These are phyloP conservation scores for Histomonas meleagridis DNA, from an alignment of 208 protist genomes.

Conservation along the genomic window DNA sequence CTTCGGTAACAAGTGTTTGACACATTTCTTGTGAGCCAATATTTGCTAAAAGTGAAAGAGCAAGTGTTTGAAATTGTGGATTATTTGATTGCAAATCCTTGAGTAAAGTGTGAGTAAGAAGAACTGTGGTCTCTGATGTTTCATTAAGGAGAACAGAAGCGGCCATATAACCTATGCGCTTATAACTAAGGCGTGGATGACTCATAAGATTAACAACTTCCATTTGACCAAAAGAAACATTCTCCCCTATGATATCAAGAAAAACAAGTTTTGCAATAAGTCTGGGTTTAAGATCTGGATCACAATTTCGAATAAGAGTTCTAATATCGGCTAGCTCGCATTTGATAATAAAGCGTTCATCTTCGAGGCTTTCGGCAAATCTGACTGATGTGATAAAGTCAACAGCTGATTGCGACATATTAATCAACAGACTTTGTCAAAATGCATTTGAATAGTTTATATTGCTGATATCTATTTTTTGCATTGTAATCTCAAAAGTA, in stretches of 20 bases:
- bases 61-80: not conserved
- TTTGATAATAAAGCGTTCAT: not conserved
- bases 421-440: too few species aligned
- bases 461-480: too few species aligned
- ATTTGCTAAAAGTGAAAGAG: not conserved
- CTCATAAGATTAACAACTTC: slow-evolving; percentile 25
- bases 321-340: not conserved
- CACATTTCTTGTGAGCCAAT: slow-evolving; percentile 33
- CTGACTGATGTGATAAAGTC: not conserved
- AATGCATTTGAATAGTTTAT: too few species aligned
- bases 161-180: slow-evolving; percentile 37
- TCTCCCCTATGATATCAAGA: slow-evolving; percentile 1
- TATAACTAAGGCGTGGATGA: not conserved
- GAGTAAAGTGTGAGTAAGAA: not conserved
- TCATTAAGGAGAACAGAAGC: slow-evolving; percentile 1
- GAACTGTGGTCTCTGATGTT: slow-evolving; percentile 2
- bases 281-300: not conserved
- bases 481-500: too few species aligned
- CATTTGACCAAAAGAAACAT: slow-evolving; percentile 34
- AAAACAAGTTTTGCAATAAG: slow-evolving; percentile 24
- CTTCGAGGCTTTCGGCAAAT: not conserved
- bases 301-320: slow-evolving; percentile 30
- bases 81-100: not conserved
- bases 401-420: too few species aligned
- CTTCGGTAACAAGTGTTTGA: not conserved